phyloP scores from a whole-genome alignment of 306 rosid genomes.

The Ormosia semicastrata region DNA sequence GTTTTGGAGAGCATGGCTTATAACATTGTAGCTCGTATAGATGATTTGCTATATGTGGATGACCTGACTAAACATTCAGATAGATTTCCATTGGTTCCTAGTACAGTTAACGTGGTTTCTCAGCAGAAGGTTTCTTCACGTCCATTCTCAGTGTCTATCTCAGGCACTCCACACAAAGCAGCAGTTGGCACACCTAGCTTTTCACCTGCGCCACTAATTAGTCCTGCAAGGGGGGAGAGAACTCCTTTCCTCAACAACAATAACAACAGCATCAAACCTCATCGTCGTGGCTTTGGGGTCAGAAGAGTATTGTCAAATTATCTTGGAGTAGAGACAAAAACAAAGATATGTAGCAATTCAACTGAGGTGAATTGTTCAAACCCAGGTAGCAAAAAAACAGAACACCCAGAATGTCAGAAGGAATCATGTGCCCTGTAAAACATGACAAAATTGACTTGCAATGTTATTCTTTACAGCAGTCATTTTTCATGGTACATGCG shows the following conservation, averaged over 20 bases:
- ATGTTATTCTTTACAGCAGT: neutral
- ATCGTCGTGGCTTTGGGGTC: constrained; percentile 78
- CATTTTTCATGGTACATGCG: neutral
- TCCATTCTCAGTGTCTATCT: constrained; percentile 60
- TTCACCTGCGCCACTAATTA: constrained; percentile 62
- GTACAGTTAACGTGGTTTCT: constrained; percentile 54
- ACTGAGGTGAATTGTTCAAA: constrained; percentile 44
- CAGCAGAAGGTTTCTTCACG: constrained; percentile 48
- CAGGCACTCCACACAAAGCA: constrained; percentile 74
- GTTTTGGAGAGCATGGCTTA: constrained; percentile 92
- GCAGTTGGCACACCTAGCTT: constrained; percentile 46
- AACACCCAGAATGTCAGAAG: constrained; percentile 16
- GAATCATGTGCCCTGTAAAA: constrained; percentile 12
- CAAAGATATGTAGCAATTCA: constrained; percentile 57
- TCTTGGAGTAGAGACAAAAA: constrained; percentile 80
- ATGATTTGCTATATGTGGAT: constrained; percentile 81
- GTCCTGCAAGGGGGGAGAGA: constrained; percentile 88
- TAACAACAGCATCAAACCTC: constrained; percentile 47
- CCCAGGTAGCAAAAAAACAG: constrained; percentile 13
- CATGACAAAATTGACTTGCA: constrained; percentile 23
- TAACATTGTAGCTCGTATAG: constrained; percentile 85
- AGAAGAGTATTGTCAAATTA: constrained; percentile 85
- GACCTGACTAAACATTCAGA: constrained; percentile 81
- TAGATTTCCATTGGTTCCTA: constrained; percentile 51
- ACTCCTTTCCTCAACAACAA: constrained; percentile 70